Conservation (phyloP, 371 early-diverging fungal genomes). For the Syncephalastrum sp. region DNA sequence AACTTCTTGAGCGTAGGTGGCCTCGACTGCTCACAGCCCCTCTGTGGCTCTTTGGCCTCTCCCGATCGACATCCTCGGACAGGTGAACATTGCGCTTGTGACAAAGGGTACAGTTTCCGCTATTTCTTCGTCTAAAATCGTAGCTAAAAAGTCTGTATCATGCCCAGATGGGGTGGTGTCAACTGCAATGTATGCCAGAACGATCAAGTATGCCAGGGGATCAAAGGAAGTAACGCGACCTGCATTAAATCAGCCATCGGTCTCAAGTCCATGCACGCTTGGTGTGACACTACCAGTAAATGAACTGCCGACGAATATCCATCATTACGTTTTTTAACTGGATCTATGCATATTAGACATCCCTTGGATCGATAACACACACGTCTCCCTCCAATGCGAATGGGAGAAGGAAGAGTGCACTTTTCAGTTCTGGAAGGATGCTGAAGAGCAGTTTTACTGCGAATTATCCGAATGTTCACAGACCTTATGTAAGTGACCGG, state of each 20-base stretch:
- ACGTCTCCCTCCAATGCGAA: slow-evolving; percentile 47
- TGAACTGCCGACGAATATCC: background rate
- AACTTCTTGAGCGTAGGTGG: slow-evolving; percentile 19
- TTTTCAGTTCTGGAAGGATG: slow-evolving; percentile 62
- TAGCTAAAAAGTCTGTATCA: background rate
- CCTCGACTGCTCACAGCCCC: slow-evolving; percentile 37
- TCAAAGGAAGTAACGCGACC: slow-evolving; percentile 39
- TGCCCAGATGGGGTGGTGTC: slow-evolving; percentile 43
- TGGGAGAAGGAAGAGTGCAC: slow-evolving; percentile 38
- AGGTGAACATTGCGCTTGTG: slow-evolving; percentile 39
- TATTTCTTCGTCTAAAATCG: background rate
- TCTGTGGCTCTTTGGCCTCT: slow-evolving; percentile 44
- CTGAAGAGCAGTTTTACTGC: slow-evolving; percentile 59
- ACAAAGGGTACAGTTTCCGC: slow-evolving; percentile 31
- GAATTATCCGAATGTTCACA: slow-evolving; percentile 52
- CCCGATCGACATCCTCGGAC: slow-evolving; percentile 27
- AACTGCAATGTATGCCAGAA: slow-evolving; percentile 50
- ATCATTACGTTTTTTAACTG: background rate
- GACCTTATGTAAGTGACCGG: slow-evolving; percentile 2
- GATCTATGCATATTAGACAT: slow-evolving; percentile 27
- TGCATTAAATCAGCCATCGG: slow-evolving; percentile 49
- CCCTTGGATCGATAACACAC: slow-evolving; percentile 52
- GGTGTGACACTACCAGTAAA: slow-evolving; percentile 52
- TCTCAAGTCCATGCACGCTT: slow-evolving; percentile 49
- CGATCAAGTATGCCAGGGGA: slow-evolving; percentile 29